Evolutionary conservation across 2,329 filamentous ascomycete species (phyloP).

Genomic region (Lachnellula cervina): DNA sequence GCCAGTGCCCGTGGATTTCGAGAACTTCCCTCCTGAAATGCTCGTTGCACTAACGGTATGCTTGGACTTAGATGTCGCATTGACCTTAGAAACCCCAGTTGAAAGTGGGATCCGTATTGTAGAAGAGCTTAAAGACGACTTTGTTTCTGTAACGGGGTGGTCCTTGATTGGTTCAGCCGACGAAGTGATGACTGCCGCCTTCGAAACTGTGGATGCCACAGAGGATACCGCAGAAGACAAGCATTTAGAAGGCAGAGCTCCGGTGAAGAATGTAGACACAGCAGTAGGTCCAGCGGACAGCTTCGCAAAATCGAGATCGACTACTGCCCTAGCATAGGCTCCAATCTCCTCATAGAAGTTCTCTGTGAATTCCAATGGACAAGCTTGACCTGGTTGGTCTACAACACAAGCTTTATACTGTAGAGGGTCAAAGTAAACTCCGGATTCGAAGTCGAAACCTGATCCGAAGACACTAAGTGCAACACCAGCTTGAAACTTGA

Average conservation of each 20-base stretch:
- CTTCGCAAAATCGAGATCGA: constrained; percentile 3
- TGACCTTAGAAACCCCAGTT: neutral
- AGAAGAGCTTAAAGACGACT: neutral
- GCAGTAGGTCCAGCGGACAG: constrained; percentile 8
- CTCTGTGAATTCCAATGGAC: constrained; percentile 8
- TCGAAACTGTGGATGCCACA: neutral
- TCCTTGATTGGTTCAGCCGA: neutral
- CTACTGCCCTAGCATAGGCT: constrained; percentile 7
- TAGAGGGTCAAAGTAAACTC: constrained; percentile 14
- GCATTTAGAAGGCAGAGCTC: constrained; percentile 2
- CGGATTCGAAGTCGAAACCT: constrained; percentile 11
- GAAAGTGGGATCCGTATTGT: neutral
- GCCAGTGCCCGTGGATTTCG: neutral
- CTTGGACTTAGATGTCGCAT: neutral
- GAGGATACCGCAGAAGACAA: neutral
- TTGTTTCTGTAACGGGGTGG: neutral
- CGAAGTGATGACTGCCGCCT: neutral
- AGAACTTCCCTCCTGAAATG: neutral
- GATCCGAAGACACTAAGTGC: constrained; percentile 1
- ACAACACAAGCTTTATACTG: constrained; percentile 11
- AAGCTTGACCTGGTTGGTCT: constrained; percentile 3
- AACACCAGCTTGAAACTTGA: constrained; percentile 7
- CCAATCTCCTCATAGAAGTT: constrained; percentile 9
- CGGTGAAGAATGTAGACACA: constrained; percentile 7
- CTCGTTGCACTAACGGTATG: neutral